phyloP scores from a whole-genome alignment of 257 asterid genomes.

The Salvia splendens region DNA sequence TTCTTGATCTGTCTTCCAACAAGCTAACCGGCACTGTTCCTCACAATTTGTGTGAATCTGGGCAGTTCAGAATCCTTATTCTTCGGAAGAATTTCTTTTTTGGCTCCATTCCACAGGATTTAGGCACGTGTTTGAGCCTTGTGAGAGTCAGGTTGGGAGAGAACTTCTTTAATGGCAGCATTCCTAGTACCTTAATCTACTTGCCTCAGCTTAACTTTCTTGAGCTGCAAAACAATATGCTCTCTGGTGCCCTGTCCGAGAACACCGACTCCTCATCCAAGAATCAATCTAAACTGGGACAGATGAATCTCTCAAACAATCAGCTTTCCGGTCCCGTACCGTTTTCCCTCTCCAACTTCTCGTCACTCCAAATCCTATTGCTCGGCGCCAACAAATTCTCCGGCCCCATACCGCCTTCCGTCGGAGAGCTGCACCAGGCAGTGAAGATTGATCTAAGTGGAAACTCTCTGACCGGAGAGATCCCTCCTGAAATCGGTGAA shows the following conservation, averaged over 20 bases:
- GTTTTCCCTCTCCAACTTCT: conserved; percentile 58
- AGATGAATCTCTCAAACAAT: conserved; percentile 77
- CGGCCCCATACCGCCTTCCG: conserved; percentile 72
- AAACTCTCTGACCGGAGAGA: conserved; percentile 62
- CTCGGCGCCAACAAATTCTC: conserved; percentile 70
- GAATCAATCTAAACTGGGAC: conserved; percentile 54
- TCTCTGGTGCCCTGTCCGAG: conserved; percentile 73
- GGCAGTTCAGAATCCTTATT: conserved; percentile 60
- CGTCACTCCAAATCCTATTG: conserved; percentile 69
- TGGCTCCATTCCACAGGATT: conserved; percentile 70
- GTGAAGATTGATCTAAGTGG: conserved; percentile 71
- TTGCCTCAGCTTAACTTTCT: conserved; percentile 76
- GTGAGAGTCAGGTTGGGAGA: conserved; percentile 87
- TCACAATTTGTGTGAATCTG: conserved; percentile 55
- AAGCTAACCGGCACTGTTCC: conserved; percentile 96
- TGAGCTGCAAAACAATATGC: conserved; percentile 74
- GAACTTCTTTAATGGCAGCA: conserved; percentile 79
- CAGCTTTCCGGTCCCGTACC: conserved; percentile 73
- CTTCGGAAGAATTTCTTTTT: conserved; percentile 70
- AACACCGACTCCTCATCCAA: conserved; percentile 30
- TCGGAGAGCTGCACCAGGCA: conserved; percentile 67
- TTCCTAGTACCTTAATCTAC: conserved; percentile 76
- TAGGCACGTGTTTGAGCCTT: conserved; percentile 71
- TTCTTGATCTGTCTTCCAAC: conserved; percentile 81
- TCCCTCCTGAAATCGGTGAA: conserved; percentile 66